Evolutionary conservation across 2,329 filamentous ascomycete genomes (phyloP).

Genomic region (Phoma sp.): DNA sequence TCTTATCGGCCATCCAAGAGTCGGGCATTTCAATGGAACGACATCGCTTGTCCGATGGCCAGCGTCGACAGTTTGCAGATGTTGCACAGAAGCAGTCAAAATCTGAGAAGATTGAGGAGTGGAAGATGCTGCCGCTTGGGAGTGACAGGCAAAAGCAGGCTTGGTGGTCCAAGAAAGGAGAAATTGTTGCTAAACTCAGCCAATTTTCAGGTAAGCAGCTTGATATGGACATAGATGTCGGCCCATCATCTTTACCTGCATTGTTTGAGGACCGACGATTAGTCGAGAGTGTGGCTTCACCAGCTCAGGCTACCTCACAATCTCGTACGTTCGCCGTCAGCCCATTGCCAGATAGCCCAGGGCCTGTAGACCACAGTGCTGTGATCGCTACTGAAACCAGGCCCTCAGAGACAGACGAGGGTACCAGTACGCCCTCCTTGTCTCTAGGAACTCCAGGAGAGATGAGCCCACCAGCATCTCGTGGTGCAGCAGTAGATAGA

Average conservation of each 20-base stretch:
- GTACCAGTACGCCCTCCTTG: background rate
- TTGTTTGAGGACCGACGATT: background rate
- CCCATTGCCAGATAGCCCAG: background rate
- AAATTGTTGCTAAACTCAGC: background rate
- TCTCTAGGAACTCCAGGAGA: background rate
- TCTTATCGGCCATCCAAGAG: constrained; percentile 25
- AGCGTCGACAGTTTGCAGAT: constrained; percentile 17
- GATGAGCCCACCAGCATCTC: background rate
- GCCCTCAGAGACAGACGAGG: background rate
- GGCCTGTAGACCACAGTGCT: too few relatives aligned
- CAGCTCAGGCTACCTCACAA: background rate
- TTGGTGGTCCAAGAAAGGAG: constrained; percentile 24
- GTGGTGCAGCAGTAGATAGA: background rate
- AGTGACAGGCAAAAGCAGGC: constrained; percentile 19
- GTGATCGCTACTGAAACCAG: background rate
- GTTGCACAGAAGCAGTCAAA: constrained; percentile 27
- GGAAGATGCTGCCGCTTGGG: constrained; percentile 24
- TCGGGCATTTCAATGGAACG: constrained; percentile 8
- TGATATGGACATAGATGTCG: background rate
- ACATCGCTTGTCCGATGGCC: constrained; percentile 13
- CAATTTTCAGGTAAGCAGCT: background rate
- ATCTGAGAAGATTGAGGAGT: constrained; percentile 30
- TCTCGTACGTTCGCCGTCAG: background rate
- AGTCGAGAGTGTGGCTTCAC: background rate
- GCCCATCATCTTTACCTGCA: background rate